These are phyloP conservation scores for Vicia sativa DNA, from an alignment of 306 rosid species.

Conservation along the genomic window DNA sequence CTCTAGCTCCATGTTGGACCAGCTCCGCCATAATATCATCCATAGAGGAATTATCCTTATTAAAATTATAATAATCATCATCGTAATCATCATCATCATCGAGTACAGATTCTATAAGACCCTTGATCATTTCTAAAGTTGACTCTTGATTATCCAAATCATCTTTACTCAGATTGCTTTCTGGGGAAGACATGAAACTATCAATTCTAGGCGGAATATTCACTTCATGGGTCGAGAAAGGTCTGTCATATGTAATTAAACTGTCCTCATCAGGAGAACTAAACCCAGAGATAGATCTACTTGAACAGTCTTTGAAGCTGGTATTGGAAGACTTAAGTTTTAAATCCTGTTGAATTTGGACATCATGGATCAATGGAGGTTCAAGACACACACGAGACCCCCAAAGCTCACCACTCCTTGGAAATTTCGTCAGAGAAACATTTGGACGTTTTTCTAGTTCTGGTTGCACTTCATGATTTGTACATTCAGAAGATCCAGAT, in stretches of 20 bases:
- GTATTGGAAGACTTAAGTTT: constrained; percentile 30
- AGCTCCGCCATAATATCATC: constrained; percentile 22
- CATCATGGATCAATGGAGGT: constrained; percentile 3
- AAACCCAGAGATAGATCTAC: constrained; percentile 36
- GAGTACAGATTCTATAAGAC: constrained; percentile 44
- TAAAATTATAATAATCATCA: background rate
- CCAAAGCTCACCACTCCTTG: background rate
- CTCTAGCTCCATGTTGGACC: constrained; percentile 28
- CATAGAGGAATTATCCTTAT: background rate
- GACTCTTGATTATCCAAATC: constrained; percentile 39
- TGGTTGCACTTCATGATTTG: constrained; percentile 25
- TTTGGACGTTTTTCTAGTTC: constrained; percentile 25
- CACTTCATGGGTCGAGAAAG: constrained; percentile 37
- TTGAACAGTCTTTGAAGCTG: constrained; percentile 34
- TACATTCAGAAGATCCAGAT: constrained; percentile 39
- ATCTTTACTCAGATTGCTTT: constrained; percentile 23
- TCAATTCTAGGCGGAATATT: constrained; percentile 32
- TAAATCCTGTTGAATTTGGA: constrained; percentile 33
- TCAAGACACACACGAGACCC: background rate
- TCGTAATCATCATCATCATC: constrained; percentile 31
- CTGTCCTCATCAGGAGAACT: constrained; percentile 67
- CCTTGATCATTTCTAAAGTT: constrained; percentile 40
- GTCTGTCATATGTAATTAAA: constrained; percentile 52
- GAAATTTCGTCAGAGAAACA: background rate
- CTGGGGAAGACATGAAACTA: constrained; percentile 38